phyloP scores from a whole-genome alignment of 2,329 filamentous ascomycete species.

The Sphaceloma murrayae region DNA sequence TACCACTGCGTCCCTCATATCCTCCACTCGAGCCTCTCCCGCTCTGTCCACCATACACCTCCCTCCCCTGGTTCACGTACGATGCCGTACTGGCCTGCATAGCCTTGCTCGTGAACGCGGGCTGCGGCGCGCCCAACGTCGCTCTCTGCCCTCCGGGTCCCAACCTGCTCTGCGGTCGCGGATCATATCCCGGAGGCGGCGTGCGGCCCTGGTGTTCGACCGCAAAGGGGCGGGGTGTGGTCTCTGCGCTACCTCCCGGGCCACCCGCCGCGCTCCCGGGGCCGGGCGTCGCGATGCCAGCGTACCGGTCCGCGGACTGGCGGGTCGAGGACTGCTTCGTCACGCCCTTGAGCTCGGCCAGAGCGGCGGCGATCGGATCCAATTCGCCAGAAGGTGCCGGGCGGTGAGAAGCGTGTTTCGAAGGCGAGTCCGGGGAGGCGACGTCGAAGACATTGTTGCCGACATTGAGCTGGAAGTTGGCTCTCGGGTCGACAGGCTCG shows the following conservation, averaged over 20 bases:
- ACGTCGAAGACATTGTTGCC: conserved; percentile 96
- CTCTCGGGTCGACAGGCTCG: conserved; percentile 81
- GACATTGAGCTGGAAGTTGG: conserved; percentile 85
- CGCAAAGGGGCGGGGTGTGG: conserved; percentile 37
- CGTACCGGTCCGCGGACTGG: conserved; percentile 92
- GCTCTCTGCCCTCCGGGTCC: neutral
- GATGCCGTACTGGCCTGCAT: conserved; percentile 95
- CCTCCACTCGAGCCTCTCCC: conserved; percentile 7
- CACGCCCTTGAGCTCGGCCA: conserved; percentile 85
- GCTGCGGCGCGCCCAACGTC: conserved; percentile 84
- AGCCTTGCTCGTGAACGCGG: conserved; percentile 82
- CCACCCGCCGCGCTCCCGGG: conserved; percentile 34
- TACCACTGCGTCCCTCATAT: conserved; percentile 25
- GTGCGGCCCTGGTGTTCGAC: conserved; percentile 53
- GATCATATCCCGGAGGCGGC: conserved; percentile 80
- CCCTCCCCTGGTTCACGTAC: conserved; percentile 73
- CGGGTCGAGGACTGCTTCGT: conserved; percentile 69
- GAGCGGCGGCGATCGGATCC: conserved; percentile 83
- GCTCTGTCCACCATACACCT: conserved; percentile 51
- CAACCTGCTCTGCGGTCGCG: conserved; percentile 55
- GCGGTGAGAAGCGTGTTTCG: conserved; percentile 30
- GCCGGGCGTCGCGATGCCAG: conserved; percentile 79
- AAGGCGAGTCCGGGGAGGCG: conserved; percentile 56
- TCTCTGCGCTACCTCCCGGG: too few relatives aligned
- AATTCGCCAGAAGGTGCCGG: conserved; percentile 47